A percentile compares a stretch with the other conserved stretches of the same genome.
phyloP scores from a whole-genome alignment of 2,329 filamentous ascomycete species.

The Penicillium occitanis region DNA sequence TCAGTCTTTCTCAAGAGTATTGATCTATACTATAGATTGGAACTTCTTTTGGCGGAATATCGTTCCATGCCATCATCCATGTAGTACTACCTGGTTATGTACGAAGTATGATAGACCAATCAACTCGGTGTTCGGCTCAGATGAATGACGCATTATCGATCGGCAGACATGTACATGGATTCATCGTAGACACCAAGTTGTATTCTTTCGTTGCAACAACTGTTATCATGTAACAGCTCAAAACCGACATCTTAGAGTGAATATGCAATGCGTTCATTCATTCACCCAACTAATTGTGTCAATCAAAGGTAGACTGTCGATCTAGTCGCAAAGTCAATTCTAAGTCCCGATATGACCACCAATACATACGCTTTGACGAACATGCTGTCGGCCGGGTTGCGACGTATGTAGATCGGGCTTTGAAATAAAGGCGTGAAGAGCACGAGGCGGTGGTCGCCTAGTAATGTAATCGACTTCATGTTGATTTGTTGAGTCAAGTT shows the following conservation, averaged over 20 bases:
- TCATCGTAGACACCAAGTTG: neutral
- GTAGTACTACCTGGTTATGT: neutral
- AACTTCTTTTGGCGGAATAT: neutral
- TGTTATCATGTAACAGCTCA: neutral
- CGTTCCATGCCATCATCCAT: neutral
- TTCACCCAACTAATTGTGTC: neutral
- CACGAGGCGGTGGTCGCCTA: neutral
- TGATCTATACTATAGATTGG: neutral
- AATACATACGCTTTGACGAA: neutral
- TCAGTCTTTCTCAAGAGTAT: neutral
- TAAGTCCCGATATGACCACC: no score
- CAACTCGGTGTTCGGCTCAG: neutral
- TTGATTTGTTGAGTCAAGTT: neutral
- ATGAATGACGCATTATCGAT: neutral
- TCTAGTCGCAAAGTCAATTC: neutral
- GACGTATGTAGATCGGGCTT: neutral
- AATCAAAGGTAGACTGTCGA: neutral
- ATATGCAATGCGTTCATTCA: neutral
- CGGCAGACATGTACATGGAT: neutral
- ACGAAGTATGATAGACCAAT: neutral
- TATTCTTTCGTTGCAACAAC: neutral
- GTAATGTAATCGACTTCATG: neutral
- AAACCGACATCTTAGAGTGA: neutral
- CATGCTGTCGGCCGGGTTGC: neutral
- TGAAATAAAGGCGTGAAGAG: neutral